Conservation (phyloP, 2,329 filamentous ascomycete species). For the Aaosphaeria arxii region DNA sequence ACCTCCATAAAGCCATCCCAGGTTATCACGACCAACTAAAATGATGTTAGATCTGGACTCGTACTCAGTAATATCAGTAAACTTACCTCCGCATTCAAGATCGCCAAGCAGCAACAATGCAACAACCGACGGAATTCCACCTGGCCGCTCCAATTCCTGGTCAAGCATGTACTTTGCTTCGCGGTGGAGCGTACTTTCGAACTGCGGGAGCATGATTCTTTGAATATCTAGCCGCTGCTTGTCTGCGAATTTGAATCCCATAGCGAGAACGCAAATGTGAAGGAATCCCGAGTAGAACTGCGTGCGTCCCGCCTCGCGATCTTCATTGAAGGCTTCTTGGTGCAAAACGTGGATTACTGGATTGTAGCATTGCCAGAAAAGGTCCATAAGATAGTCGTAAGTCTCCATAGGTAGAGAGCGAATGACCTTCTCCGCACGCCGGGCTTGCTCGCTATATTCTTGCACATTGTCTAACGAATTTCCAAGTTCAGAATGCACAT, state of each 20-base stretch:
- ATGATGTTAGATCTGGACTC: background rate
- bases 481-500: conserved; percentile 46
- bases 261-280: conserved; percentile 52
- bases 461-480: conserved; percentile 34
- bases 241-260: conserved; percentile 53
- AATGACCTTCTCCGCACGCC: conserved; percentile 49
- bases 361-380: conserved; percentile 55
- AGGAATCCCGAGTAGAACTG: conserved; percentile 54
- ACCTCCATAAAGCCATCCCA: conserved; percentile 55
- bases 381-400: conserved; percentile 52
- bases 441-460: conserved; percentile 46
- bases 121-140: conserved; percentile 53
- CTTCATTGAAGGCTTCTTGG: conserved; percentile 49
- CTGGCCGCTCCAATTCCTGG: conserved; percentile 51
- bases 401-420: conserved; percentile 45
- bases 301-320: conserved; percentile 44
- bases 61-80: background rate
- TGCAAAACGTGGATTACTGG: conserved; percentile 50
- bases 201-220: conserved; percentile 44
- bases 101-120: conserved; percentile 53
- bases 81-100: conserved; percentile 47
- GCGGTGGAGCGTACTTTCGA: conserved; percentile 53
- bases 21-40: conserved; percentile 50
- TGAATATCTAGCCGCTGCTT: conserved; percentile 49
- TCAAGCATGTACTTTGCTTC: conserved; percentile 57